Base-by-base conservation (phyloP, 495 filamentous ascomycete genomes). In the Penicillium longicatenatum region DNA sequence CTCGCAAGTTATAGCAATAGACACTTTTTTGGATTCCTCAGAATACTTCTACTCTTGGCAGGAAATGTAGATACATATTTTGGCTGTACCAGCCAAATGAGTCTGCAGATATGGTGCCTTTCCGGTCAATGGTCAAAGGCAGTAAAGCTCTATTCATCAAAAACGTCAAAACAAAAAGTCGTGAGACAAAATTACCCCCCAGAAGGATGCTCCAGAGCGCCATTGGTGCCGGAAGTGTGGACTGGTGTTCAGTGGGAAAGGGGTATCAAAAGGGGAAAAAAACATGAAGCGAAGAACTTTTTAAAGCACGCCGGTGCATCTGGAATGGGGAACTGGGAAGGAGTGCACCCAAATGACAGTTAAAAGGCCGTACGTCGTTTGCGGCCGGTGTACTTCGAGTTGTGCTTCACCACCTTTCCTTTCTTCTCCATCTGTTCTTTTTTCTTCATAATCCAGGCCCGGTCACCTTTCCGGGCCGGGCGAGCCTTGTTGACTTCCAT, bases 391-490 rank as follows among this genome's bases (percentile, higher is more conserved):
- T 94, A 98, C 71, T 93, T 98, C 20, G 89, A 93, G 60, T 80
- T 89, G 4, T 84, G 73, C 81, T 97, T 97, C 55, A 97, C 92
- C 12, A 96, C 83, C 81, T 94, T 97, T 20, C 94, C 94, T 75
- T 96, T 96, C 66, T 82, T 81, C 71, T 91, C 88, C 89, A 94
- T 93, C 75, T 95, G 90, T 60, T 95, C 91, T 76, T 98, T 98
- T 76, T 97, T 98, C 66, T 84, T 84, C 77, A 94, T 63, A 61
- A 98, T 97, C 92, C 93, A 97, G 33, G 79, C 82, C 73, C 89
- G 96, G 63, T 87, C 87, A 4, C 92, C 92, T 75, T 96, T 96
- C 47, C 68, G 73, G 17, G 81, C 74, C 0, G 80, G 82, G 24
- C 80, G 76, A 54, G 75, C 81, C 63, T 78, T 74, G 11, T 68